phyloP scores from a whole-genome alignment of 257 asterid genomes.

The Fraxinus excelsior region DNA sequence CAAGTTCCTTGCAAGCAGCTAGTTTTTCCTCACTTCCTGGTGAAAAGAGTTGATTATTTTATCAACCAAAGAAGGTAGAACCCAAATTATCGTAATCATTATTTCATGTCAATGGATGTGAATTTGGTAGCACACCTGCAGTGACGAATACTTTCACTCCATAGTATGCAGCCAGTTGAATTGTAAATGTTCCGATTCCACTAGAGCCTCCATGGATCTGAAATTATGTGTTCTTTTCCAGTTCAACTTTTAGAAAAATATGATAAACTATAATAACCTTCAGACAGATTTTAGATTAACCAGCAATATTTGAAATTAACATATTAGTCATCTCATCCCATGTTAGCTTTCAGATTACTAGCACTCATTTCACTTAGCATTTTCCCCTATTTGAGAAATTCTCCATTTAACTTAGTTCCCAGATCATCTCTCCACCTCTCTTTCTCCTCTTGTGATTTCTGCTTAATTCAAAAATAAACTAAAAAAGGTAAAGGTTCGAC shows the following conservation, averaged over 20 bases:
- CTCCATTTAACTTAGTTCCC: not conserved
- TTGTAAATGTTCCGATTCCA: constrained; percentile 97
- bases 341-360: not conserved
- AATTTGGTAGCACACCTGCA: constrained; percentile 64
- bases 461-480: not conserved
- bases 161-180: constrained; percentile 77
- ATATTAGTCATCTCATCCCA: not conserved
- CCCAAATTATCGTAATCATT: not conserved
- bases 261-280: not conserved
- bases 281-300: not conserved
- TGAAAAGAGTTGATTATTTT: constrained; percentile 1
- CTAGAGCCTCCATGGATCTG: constrained; percentile 99
- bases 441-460: not conserved
- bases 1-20: constrained; percentile 88
- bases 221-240: constrained; percentile 17
- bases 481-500: not conserved
- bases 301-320: not conserved
- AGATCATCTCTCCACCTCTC: not conserved
- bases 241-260: not conserved
- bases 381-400: not conserved
- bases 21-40: constrained; percentile 91
- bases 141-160: constrained; percentile 83
- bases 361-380: not conserved
- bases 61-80: not conserved
- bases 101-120: constrained; percentile 8